These are phyloP conservation scores for Myrica gale DNA, from an alignment of 306 rosid genomes.

Conservation along the genomic window DNA sequence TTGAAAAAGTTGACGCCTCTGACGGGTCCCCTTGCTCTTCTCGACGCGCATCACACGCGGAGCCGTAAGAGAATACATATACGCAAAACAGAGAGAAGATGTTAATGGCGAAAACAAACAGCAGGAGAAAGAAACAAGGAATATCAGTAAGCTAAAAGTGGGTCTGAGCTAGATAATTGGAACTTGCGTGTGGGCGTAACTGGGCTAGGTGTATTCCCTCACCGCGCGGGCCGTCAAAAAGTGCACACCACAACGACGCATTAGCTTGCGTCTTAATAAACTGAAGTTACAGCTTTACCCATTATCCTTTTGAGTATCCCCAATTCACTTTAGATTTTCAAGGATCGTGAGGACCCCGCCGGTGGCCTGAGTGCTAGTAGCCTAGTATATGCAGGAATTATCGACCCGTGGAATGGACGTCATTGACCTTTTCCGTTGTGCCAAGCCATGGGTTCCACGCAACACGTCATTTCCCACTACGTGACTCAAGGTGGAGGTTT, in stretches of 20 bases:
- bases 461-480: too few relatives aligned
- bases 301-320: slow-evolving; percentile 1
- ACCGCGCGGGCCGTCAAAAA: slow-evolving; percentile 9
- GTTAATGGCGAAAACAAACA: neutral
- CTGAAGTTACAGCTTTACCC: neutral
- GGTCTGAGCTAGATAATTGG: neutral
- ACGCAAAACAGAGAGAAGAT: neutral
- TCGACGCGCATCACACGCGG: slow-evolving; percentile 18
- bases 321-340: slow-evolving; percentile 14
- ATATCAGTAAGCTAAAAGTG: too few relatives aligned
- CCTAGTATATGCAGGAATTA: neutral
- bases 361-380: neutral
- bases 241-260: slow-evolving; percentile 4
- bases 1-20: neutral
- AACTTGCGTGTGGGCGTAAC: slow-evolving; percentile 7
- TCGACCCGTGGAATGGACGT: neutral
- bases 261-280: neutral
- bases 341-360: neutral
- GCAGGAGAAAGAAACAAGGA: neutral
- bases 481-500: too few relatives aligned
- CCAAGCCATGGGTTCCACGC: too few relatives aligned
- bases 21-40: neutral
- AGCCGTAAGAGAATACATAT: neutral
- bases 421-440: neutral
- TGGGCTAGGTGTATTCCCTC: slow-evolving; percentile 22